Base-by-base conservation (phyloP, 306 rosid species). In the Gastrolobium villosum region DNA sequence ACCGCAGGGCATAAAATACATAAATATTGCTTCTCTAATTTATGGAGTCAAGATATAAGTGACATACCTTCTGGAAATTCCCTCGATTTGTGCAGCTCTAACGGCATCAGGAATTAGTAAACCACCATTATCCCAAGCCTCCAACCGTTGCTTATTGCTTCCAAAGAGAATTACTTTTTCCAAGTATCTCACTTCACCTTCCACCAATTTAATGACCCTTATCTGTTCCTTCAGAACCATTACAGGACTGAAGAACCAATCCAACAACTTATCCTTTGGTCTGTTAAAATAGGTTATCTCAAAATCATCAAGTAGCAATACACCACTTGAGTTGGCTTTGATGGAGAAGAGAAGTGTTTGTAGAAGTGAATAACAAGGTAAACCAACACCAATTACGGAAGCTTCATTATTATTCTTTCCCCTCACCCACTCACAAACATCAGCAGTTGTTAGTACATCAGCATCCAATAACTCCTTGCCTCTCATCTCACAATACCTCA, bases 221-320 rank as follows among this genome's bases (percentile, higher is more conserved):
- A 93, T 88, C 79, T 93, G 98, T 61, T 93, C 98, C 86, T 93
- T 93, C 2, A 93, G 77, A 66, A 93, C 90, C 91, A 93, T 85
- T 46, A 91, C 75, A 61, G 98, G 98, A 78, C 87, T 91, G 72
- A 89, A 93, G 80, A 93, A 93, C 98, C 98, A 91, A 75, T 93
- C 98, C 88, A 89, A 66, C 81, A 93, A 74, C 83, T 79, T 93
- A 62, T 93, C 96, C 66, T 89, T 87, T 11, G 96, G 98, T 76
- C 98, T 85, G 72, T 93, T 93, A 3, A 88, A 54, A 70, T 89
- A 32, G 7, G 84, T 91, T 49, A 93, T 84, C 75, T 91, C 98
- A 34, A 93, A 53, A 64, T 76, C 88, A 63, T 93, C 96, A 3
- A 85, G 81, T 13, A 93, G 70, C 80, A 90, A 54, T 3, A 93